A percentile compares a stretch with the other conserved stretches of the same genome.
Conservation (phyloP, 169 alveolate species). For the Amoebophrya sp. region DNA sequence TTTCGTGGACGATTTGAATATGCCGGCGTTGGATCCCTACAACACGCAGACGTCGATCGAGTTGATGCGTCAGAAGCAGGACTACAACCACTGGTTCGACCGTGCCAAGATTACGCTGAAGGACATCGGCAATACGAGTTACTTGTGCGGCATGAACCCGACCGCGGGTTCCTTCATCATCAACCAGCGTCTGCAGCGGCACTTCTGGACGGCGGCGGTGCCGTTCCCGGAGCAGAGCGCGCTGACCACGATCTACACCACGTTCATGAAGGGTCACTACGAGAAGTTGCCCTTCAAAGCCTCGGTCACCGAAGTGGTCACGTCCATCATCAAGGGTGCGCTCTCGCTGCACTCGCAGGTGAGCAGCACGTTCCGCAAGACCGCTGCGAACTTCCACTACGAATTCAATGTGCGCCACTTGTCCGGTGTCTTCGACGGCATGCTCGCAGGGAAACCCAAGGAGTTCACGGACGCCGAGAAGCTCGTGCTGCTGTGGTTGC, state of each 20-base stretch:
- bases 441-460: conserved; percentile 77
- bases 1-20: conserved; percentile 90
- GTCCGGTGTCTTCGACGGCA: conserved; percentile 85
- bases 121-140: conserved; percentile 82
- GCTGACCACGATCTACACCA: conserved; percentile 79
- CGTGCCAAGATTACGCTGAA: conserved; percentile 77
- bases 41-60: conserved; percentile 89
- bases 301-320: conserved; percentile 76
- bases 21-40: conserved; percentile 90
- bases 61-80: conserved; percentile 83
- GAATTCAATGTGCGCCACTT: conserved; percentile 90
- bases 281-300: conserved; percentile 69
- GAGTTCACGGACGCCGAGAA: conserved; percentile 80
- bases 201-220: conserved; percentile 86
- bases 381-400: conserved; percentile 93
- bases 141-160: conserved; percentile 86
- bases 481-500: conserved; percentile 84
- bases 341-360: conserved; percentile 66
- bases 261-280: conserved; percentile 82
- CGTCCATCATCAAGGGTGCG: conserved; percentile 81
- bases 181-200: conserved; percentile 85
- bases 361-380: conserved; percentile 72
- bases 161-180: conserved; percentile 88
- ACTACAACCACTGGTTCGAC: conserved; percentile 85
- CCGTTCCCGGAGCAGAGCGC: conserved; percentile 88